Evolutionary conservation across 345 rosid genomes (phyloP).

Genomic region (Melaleuca alternifolia): DNA sequence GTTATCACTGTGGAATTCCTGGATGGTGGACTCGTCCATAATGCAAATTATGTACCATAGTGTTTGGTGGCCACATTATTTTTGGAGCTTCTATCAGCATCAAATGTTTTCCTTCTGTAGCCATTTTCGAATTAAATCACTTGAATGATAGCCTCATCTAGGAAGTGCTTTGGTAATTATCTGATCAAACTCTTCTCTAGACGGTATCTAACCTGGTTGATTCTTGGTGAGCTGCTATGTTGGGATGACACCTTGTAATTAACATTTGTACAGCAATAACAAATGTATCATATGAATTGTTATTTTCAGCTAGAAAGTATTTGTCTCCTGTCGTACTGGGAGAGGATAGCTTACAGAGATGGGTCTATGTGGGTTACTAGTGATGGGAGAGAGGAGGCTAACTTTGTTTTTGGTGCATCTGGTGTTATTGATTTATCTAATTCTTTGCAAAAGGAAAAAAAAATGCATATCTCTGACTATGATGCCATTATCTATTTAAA

Average conservation of each 20-base stretch:
- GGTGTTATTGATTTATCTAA: background rate
- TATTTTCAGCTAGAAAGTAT: background rate
- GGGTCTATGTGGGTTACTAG: background rate
- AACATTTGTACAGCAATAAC: background rate
- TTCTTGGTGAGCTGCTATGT: background rate
- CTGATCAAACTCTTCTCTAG: background rate
- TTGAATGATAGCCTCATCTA: background rate
- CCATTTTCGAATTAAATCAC: background rate
- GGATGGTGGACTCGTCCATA: background rate
- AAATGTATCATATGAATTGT: background rate
- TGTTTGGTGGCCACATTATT: background rate
- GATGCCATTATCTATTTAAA: background rate
- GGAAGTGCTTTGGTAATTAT: background rate
- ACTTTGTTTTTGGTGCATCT: background rate
- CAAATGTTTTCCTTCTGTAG: background rate
- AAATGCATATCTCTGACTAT: background rate
- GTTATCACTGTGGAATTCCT: background rate
- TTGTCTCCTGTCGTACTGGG: background rate
- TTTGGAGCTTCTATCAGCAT: background rate
- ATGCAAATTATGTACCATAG: background rate
- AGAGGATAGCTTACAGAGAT: background rate
- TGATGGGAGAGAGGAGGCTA: background rate
- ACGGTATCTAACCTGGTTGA: background rate
- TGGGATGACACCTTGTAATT: background rate
- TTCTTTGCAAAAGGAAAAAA: background rate